Evolutionary conservation across 768 basidiomycete genomes (phyloP), one percentile per base, ranked within the genome.

Genomic region (Russula sp.): DNA sequence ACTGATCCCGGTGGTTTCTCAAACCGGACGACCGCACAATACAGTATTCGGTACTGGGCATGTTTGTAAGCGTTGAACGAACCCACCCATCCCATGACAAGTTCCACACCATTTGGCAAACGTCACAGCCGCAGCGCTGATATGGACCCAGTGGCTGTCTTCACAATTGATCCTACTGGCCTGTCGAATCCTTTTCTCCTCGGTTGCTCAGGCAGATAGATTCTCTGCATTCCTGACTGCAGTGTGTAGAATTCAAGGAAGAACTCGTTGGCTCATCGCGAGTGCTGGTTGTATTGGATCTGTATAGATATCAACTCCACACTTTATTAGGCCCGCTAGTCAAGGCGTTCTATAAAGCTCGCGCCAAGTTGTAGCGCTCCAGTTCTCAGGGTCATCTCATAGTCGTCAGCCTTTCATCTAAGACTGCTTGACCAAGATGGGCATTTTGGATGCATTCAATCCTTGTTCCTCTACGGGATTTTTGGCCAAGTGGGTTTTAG

Each of bases 381-480:
- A 7, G 8, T 42, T 34, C 35, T 20, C 6, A 3, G 46, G 11
- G 16, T 48, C 25, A 29, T 58, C 39, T 39, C 42, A 20, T 14
- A 5, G 55, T 56, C 45, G 13, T 38, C 5, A 6, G 38, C 18
- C 18, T 13, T 35, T 61, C 18, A 29, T 43, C 35, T 13, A 7
- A 29, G 14, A 22, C 32, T 11, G 42, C 18, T 41, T 36, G 9
- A 36, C 13, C 10, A 53, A 22, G 45, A 63, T 63, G 61, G 61
- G 56, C 16, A 34, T 63, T 47, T 38, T 58, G 32, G 41, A 58
- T n/a, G 20, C n/a, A n/a, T 20, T 63, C 20, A 20, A 43, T 54
- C 57, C 56, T 4, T 42, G 25, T 29, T 38, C 43, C 43, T 25
- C 43, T 25, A 20, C 22, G 6, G 54, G 53, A 35, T 43, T 43